Evolutionary conservation across 305 asterid species (phyloP), one percentile per base, ranked within the genome.

Genomic region (Solanum hybrid): DNA sequence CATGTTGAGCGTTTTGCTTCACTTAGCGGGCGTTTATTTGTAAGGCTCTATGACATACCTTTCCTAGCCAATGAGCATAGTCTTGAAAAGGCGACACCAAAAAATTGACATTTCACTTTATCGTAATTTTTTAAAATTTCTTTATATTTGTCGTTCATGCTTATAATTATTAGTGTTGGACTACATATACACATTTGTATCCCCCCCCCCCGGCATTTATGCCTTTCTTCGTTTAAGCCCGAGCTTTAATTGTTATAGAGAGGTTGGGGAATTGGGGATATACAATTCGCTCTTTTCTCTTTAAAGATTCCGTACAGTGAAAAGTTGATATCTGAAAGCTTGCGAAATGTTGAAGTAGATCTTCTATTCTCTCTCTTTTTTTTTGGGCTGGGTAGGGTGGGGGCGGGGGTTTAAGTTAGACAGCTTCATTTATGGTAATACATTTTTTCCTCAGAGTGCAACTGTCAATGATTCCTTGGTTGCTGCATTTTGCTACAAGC

Each of bases 401-500:
- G 32, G 32, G 34, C 0, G 5, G 9, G 37, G n/a, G 75, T 10
- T 84, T 51, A 84, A 84, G 76, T 51, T 51, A 10, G 42, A 19
- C 31, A 32, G 32, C 87, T 85, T 73, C 36, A 76, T 72, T 36
- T 42, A 84, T 40, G 86, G 71, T 89, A 32, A 85, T 86, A 75
- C 80, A 81, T 90, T 85, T 88, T 88, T 75, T 88, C 64, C 91
- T 90, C 98, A 97, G 99, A 97, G 99, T 94, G 99, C 96, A 92
- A 95, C 94, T 85, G 85, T 92, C 86, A 89, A 92, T 85, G 98
- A 96, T 91, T 97, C 99, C 60, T 91, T 97, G 91, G 97, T 94
- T 91, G 99, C 96, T 73, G 95, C 92, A 92, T 97, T 96, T 91
- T 93, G 98, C 93, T 97, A 94, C 91, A 97, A 97, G 92, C 99